These are phyloP conservation scores for Magnolia officinalis DNA, from an alignment of 164 flowering plant genomes.

Conservation along the genomic window DNA sequence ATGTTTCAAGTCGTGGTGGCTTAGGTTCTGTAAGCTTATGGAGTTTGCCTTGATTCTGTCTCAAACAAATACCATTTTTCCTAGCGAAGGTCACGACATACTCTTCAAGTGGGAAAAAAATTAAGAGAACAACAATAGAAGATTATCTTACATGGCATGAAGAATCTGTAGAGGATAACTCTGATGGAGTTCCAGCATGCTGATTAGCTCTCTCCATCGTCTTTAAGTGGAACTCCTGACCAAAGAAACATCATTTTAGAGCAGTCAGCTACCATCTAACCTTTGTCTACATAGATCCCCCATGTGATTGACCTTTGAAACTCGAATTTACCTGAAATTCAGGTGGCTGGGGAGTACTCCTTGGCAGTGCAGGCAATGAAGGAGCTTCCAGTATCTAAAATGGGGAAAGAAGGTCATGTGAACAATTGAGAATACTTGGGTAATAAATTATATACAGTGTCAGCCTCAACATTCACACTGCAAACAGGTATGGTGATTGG, in stretches of 20 bases:
- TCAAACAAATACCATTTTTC: background rate
- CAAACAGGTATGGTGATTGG: too few species aligned
- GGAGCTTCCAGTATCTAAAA: slow-evolving; percentile 75
- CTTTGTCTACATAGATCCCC: background rate
- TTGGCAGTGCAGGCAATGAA: slow-evolving; percentile 55
- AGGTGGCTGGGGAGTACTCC: slow-evolving; percentile 70
- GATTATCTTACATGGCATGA: slow-evolving; percentile 41
- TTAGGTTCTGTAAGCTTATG: slow-evolving; percentile 70
- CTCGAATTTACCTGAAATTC: slow-evolving; percentile 66
- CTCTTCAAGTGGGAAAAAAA: background rate
- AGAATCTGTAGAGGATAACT: slow-evolving; percentile 44
- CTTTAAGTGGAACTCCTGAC: slow-evolving; percentile 85
- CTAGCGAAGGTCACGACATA: background rate
- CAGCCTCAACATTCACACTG: too few species aligned
- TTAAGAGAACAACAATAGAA: background rate
- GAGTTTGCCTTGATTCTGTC: slow-evolving; percentile 49
- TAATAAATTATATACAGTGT: too few species aligned
- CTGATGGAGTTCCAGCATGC: slow-evolving; percentile 59
- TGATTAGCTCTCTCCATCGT: slow-evolving; percentile 79
- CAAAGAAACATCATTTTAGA: slow-evolving; percentile 3
- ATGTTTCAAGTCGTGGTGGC: slow-evolving; percentile 74
- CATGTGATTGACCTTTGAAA: background rate
- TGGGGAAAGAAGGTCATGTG: background rate
- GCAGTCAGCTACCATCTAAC: background rate
- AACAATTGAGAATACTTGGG: background rate